Evolutionary conservation across 2,329 filamentous ascomycete genomes (phyloP), one percentile per base, ranked within the genome.

Genomic region (Neoarthrinium moseri): DNA sequence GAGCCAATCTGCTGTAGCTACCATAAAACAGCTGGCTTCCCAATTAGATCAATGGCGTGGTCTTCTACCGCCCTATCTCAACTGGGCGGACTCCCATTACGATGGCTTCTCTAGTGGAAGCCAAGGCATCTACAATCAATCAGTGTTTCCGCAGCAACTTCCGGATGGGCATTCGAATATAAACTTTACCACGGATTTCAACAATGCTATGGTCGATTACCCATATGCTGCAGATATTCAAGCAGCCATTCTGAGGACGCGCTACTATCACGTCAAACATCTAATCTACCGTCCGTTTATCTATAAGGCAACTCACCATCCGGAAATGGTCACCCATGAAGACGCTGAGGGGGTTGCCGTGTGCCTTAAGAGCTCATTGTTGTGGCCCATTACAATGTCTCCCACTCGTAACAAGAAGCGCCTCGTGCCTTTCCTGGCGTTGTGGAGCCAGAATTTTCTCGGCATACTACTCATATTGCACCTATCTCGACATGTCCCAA

Each of bases 401-500:
- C 80, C 81, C 0, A 71, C 76, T 1, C 76, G 75, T 50, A 68
- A 73, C 43, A 75, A 75, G 58, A 85, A 84, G 61, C 67, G 80
- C 27, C 67, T 84, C 5, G 64, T 84, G 1, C 80, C 81, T 1
- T 75, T 77, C 46, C 55, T 79, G 2, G 84, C 82, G 56, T 78
- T 80, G 44, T 84, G 81, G 75, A 80, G 78, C 7, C 80, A 84
- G 52, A 82, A 81, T 49, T 70, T 84, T 33, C 68, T 84, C 35
- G 76, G 76, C 4, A 75, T 83, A 20, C 64, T 85, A 20, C 55
- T 84, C 36, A 66, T 84, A 15, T 56, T 84, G 27, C 74, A 80
- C 34, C 66, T 83, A 51, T 76, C 75, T 11, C 68, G 67, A 15
- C 73, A 77, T 46, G 73, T 78, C 35, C 69, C 71, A 1, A 72